Base-by-base conservation (phyloP, 805 yeast species). In the Diddensiella santjacobensis region DNA sequence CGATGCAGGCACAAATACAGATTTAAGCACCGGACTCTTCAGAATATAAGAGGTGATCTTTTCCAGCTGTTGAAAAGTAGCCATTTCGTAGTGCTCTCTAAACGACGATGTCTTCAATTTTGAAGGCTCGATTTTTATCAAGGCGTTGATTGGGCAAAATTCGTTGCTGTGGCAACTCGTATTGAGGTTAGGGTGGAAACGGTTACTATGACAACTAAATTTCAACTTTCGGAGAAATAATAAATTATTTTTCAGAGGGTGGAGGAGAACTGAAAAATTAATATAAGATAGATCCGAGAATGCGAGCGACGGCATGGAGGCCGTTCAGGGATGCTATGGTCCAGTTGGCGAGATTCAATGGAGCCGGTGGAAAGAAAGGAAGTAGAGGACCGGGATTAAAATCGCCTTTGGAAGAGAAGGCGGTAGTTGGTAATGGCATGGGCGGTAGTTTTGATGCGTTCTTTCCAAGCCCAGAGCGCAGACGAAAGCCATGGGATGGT, bases 1-100 rank as follows among this genome's bases (percentile, higher is more conserved):
- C 41, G 97, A 85, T 35, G 83, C 76, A 56, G 99, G 98, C 26
- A 83, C 77, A 56, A 86, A 74, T 58, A 90, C 68, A 66, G 83
- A 81, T 57, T 85, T 78, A 64, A 93, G 79, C 43, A 80, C 65
- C 47, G 98, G 96, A 57, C 88, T 79, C 59, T 82, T 83, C 66
- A 85, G 77, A 63, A 91, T 83, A 75, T 73, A 83, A 68, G 87
- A 91, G 59, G 88, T 35, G 58, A 66, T 66, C 56, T 55, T 58
- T 57, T 66, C 68, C 53, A 66, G 57, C 61, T 65, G 69, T 36
- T 66, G 61, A 56, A 64, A 66, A 31, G 69, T 63, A 52, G 69
- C 59, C 70, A 66, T 66, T 44, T 22, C 20, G 23, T 38, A 15
- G n/a, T 26, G 31, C 31, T 13, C 31, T 13, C 31, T 26, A 26